A percentile compares a stretch with the other conserved stretches of the same genome.
Conservation (phyloP, 2,329 filamentous ascomycete species). For the Aspergillus bombycis region DNA sequence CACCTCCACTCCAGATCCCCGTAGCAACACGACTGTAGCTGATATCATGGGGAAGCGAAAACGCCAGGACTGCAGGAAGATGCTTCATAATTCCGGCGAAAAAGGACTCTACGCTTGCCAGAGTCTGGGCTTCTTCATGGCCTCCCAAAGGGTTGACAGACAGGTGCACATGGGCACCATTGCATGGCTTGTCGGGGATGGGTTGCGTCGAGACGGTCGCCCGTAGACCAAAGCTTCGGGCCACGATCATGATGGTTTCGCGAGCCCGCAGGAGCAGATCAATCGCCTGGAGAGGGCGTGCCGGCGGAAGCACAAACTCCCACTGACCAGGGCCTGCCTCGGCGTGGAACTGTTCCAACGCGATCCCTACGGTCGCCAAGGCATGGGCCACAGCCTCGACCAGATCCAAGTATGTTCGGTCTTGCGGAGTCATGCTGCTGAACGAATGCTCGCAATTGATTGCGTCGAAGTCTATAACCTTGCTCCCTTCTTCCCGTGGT, state of each 20-base stretch:
- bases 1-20: slow-evolving; percentile 31
- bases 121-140: background rate
- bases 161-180: background rate
- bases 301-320: slow-evolving; percentile 30
- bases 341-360: slow-evolving; percentile 30
- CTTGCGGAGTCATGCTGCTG: background rate
- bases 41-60: background rate
- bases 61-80: background rate
- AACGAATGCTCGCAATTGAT: background rate
- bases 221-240: slow-evolving; percentile 18
- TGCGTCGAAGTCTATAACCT: background rate
- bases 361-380: slow-evolving; percentile 17
- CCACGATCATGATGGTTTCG: slow-evolving; percentile 22
- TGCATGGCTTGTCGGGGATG: background rate
- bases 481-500: background rate
- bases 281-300: slow-evolving; percentile 23
- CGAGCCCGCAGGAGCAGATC: slow-evolving; percentile 28
- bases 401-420: background rate
- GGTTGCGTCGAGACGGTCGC: slow-evolving; percentile 17
- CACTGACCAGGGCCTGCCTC: slow-evolving; percentile 31
- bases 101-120: background rate
- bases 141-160: background rate
- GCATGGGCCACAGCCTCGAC: background rate
- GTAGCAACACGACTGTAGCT: slow-evolving; percentile 26
- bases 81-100: background rate